Evolutionary conservation across 2,329 filamentous ascomycete genomes (phyloP).

Genomic region (Drechslerella dactyloides): DNA sequence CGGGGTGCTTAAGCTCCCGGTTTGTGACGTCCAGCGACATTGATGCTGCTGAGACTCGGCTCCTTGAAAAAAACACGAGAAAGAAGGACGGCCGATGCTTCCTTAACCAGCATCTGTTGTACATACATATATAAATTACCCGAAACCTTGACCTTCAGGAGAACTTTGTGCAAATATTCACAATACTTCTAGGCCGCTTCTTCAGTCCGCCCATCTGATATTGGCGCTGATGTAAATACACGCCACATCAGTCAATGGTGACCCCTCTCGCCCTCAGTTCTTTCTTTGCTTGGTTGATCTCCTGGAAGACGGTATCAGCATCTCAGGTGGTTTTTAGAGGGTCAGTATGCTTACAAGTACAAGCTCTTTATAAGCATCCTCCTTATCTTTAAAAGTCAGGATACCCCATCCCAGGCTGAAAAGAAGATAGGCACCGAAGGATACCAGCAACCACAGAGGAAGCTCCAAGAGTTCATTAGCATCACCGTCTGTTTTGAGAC

Average conservation of each 20-base stretch:
- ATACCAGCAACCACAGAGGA: conserved; percentile 89
- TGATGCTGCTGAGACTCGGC: too few relatives aligned
- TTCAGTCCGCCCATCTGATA: not conserved
- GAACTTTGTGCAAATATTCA: too few relatives aligned
- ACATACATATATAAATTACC: too few relatives aligned
- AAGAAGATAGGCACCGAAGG: conserved; percentile 89
- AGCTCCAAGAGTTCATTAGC: conserved; percentile 65
- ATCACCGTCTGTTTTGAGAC: conserved; percentile 8
- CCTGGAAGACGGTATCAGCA: conserved; percentile 57
- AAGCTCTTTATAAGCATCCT: conserved; percentile 85
- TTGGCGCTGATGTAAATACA: not conserved
- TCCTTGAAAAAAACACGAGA: too few relatives aligned
- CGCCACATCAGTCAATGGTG: not conserved
- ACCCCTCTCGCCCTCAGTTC: conserved; percentile 78
- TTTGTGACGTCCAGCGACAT: too few relatives aligned
- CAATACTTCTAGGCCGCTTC: too few relatives aligned
- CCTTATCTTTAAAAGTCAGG: conserved; percentile 95
- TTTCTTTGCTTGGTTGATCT: conserved; percentile 77
- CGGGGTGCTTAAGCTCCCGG: conserved; percentile 7
- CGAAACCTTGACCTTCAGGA: too few relatives aligned
- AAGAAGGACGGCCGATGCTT: too few relatives aligned
- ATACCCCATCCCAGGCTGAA: conserved; percentile 91
- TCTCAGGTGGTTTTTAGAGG: not conserved
- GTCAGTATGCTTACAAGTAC: conserved; percentile 29
- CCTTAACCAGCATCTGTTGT: too few relatives aligned